Percentiles rank a stretch among this genome's conserved stretches.
These are phyloP conservation scores for Blastobotrys buckinghamii DNA, from an alignment of 1,139 yeast genomes.

Conservation along the genomic window DNA sequence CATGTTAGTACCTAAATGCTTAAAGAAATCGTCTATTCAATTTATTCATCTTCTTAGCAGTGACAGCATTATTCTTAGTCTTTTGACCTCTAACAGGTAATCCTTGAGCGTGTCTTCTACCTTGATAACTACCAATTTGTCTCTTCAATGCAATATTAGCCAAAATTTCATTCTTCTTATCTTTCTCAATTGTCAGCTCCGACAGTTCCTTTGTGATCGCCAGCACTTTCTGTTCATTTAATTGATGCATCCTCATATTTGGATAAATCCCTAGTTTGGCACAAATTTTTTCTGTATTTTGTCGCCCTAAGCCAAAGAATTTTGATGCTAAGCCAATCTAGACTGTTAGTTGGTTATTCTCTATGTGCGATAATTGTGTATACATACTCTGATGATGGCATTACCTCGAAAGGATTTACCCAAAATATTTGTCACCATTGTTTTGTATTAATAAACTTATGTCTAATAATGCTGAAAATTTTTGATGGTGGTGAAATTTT, in stretches of 20 bases:
- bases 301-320: conserved; percentile 78
- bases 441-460: neutral
- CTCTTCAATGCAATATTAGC: conserved; percentile 78
- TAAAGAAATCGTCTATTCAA: conserved; percentile 59
- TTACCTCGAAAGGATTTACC: conserved; percentile 40
- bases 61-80: conserved; percentile 83
- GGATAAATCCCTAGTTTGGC: conserved; percentile 90
- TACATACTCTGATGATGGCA: conserved; percentile 31
- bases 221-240: conserved; percentile 81
- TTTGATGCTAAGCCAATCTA: conserved; percentile 72
- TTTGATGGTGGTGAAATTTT: neutral
- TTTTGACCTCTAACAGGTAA: conserved; percentile 89
- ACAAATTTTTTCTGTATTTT: conserved; percentile 72
- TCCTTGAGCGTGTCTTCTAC: conserved; percentile 83
- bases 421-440: conserved; percentile 36
- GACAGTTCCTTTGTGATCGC: conserved; percentile 83
- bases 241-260: conserved; percentile 87
- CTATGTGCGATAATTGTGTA: neutral
- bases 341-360: neutral
- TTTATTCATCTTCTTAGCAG: conserved; percentile 81
- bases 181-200: conserved; percentile 78
- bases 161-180: conserved; percentile 69
- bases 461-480: neutral
- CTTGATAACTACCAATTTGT: conserved; percentile 78
- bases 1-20: no score